Percentiles rank a stretch among this genome's conserved stretches.
phyloP scores from a whole-genome alignment of 257 asterid species.

The Plectranthus barbatus region DNA sequence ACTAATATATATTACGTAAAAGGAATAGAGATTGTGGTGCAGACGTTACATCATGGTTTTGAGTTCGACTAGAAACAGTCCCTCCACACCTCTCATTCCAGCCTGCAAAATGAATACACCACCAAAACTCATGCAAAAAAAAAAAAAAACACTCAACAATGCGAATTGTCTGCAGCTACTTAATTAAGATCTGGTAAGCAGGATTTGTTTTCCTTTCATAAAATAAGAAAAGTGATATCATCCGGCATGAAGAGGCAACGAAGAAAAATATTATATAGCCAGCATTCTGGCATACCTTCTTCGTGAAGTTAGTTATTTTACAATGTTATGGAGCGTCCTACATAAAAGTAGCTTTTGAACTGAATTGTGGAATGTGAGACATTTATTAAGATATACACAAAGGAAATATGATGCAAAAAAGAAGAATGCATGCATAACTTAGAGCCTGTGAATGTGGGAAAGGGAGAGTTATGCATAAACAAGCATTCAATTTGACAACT shows the following conservation, averaged over 20 bases:
- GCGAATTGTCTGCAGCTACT: background rate
- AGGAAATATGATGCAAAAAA: background rate
- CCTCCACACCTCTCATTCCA: background rate
- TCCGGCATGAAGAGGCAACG: too few relatives aligned
- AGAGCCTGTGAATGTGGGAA: background rate
- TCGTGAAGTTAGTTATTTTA: too few relatives aligned
- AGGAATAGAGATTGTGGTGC: background rate
- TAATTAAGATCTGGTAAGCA: background rate
- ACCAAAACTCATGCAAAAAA: background rate
- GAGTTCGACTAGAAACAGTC: too few relatives aligned
- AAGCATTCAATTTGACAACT: background rate
- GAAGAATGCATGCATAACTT: background rate
- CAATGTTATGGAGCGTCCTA: too few relatives aligned
- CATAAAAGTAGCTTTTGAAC: background rate
- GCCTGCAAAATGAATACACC: slow-evolving; percentile 18
- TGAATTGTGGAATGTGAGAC: background rate
- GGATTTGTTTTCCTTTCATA: background rate
- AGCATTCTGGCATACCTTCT: too few relatives aligned
- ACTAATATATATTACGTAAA: background rate
- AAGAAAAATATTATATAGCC: too few relatives aligned
- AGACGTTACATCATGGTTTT: background rate
- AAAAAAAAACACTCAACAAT: background rate
- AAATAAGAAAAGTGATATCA: background rate
- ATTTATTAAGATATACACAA: background rate
- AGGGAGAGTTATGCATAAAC: background rate